Conservation (phyloP, 2,329 filamentous ascomycete species). For the Cercospora canescens region DNA sequence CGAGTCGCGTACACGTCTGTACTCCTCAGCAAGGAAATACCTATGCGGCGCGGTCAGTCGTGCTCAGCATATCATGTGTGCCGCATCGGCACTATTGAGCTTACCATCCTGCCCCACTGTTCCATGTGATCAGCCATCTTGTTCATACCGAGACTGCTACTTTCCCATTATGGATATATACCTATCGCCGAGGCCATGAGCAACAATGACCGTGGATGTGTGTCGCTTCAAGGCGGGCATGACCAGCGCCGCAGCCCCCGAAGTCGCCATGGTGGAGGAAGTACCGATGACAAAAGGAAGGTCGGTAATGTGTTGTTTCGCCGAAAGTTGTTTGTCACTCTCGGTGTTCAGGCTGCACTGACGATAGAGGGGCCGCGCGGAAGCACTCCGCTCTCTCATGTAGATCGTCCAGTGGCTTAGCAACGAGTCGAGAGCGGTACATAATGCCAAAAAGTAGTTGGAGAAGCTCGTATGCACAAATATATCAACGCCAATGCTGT, state of each 20-base stretch:
- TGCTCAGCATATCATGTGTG: neutral
- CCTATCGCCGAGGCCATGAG: constrained; percentile 87
- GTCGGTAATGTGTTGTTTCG: neutral
- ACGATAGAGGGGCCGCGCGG: neutral
- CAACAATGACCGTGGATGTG: constrained; percentile 92
- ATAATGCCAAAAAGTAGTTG: neutral
- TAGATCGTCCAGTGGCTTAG: neutral
- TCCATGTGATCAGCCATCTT: constrained; percentile 11
- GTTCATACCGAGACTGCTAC: constrained; percentile 1
- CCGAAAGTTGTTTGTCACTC: neutral
- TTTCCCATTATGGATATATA: constrained; percentile 18
- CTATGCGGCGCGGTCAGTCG: constrained; percentile 37
- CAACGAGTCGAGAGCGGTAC: neutral
- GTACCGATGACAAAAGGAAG: neutral
- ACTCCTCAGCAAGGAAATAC: constrained; percentile 81
- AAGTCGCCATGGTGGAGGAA: constrained; percentile 35
- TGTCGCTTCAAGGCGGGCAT: constrained; percentile 80
- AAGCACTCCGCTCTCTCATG: neutral
- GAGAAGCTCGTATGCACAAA: neutral
- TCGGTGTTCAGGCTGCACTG: neutral
- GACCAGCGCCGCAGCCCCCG: constrained; percentile 57
- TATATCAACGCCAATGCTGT: constrained; percentile 10
- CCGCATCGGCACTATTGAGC: neutral
- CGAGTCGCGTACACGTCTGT: constrained; percentile 64
- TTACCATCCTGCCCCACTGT: constrained; percentile 69